phyloP scores from a whole-genome alignment of 768 basidiomycete genomes.

The Xerocomellus amylosporus region DNA sequence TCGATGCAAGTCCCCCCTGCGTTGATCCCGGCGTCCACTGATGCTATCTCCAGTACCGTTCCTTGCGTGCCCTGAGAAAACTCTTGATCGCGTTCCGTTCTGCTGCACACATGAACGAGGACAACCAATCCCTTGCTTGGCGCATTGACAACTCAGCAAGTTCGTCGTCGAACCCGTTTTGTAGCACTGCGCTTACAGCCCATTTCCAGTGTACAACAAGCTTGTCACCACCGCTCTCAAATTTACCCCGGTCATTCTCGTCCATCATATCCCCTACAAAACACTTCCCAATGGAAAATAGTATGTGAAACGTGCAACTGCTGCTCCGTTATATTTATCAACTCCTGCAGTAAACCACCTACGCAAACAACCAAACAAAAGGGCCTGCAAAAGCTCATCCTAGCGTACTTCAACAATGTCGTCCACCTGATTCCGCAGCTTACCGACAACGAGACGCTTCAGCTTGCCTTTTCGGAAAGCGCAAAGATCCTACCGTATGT shows the following conservation, averaged over 20 bases:
- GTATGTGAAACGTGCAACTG: conserved; percentile 44
- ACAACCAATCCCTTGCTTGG: conserved; percentile 77
- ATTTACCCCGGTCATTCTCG: conserved; percentile 87
- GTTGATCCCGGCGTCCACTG: neutral
- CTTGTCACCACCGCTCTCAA: conserved; percentile 80
- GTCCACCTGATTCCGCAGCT: conserved; percentile 77
- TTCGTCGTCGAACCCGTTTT: neutral
- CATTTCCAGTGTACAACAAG: conserved; percentile 82
- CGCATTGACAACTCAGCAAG: conserved; percentile 73
- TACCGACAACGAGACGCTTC: conserved; percentile 59
- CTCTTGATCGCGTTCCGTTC: conserved; percentile 88
- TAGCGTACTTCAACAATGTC: conserved; percentile 88
- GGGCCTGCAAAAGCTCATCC: conserved; percentile 78
- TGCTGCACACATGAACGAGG: conserved; percentile 87
- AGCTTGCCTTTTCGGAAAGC: conserved; percentile 77
- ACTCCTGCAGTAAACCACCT: conserved; percentile 71
- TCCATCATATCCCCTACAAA: conserved; percentile 87
- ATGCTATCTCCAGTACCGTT: conserved; percentile 61
- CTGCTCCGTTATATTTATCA: neutral
- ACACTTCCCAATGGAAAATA: conserved; percentile 78
- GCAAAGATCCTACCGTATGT: conserved; percentile 90
- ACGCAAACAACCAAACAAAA: conserved; percentile 79
- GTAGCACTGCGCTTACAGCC: neutral
- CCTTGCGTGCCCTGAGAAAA: conserved; percentile 78
- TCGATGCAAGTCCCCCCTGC: conserved; percentile 55